These are phyloP conservation scores for Potentilla sterilis DNA, from an alignment of 306 rosid genomes.

Conservation along the genomic window DNA sequence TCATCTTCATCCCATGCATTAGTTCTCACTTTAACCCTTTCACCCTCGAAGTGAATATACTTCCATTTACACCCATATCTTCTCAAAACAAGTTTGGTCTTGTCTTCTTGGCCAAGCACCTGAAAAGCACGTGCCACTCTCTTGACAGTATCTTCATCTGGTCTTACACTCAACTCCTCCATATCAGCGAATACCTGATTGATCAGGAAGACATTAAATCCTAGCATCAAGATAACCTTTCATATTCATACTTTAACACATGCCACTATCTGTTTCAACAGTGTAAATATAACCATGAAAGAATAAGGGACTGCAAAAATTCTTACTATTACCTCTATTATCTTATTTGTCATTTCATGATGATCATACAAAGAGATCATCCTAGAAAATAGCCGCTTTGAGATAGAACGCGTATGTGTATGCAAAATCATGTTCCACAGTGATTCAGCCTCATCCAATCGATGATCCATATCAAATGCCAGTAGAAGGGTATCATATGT, in stretches of 20 bases:
- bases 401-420: conserved; percentile 66
- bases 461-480: conserved; percentile 78
- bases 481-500: conserved; percentile 83
- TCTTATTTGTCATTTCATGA: conserved; percentile 57
- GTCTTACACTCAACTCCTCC: conserved; percentile 77
- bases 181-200: conserved; percentile 77
- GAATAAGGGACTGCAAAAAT: not conserved
- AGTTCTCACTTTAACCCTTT: conserved; percentile 70
- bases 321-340: conserved; percentile 55
- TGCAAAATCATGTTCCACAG: conserved; percentile 93
- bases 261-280: not conserved
- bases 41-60: conserved; percentile 78
- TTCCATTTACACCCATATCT: conserved; percentile 76
- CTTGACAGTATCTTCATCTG: conserved; percentile 83
- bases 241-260: conserved; percentile 8
- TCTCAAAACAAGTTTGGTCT: conserved; percentile 48
- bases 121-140: conserved; percentile 62
- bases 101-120: conserved; percentile 65
- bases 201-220: conserved; percentile 13
- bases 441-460: conserved; percentile 94
- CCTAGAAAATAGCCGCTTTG: conserved; percentile 76
- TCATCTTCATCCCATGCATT: conserved; percentile 40
- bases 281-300: not conserved
- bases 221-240: not conserved
- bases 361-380: conserved; percentile 83